Percentiles rank a stretch among this genome's conserved stretches.
Conservation (phyloP, 176 grass and related monocot species). For the Oryza glaberrima region DNA sequence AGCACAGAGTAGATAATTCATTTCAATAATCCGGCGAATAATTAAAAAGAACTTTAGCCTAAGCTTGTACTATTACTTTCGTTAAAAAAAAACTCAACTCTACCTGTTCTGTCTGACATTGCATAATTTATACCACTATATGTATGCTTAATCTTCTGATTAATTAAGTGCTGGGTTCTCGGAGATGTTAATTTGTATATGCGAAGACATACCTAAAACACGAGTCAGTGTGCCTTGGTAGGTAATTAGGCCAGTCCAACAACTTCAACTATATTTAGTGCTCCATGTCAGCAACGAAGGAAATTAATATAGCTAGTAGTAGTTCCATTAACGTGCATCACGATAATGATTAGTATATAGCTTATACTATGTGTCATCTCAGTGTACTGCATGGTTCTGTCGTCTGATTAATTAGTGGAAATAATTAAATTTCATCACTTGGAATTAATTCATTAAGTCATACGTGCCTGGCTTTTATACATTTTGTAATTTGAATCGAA, state of each 20-base stretch:
- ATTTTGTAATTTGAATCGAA: too few species aligned
- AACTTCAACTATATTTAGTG: constrained; percentile 4
- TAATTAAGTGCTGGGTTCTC: constrained; percentile 15
- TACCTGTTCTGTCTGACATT: too few species aligned
- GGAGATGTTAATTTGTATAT: neutral
- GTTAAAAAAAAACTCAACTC: too few species aligned
- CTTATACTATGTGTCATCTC: neutral
- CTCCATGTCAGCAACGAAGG: constrained; percentile 21
- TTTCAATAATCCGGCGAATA: too few species aligned
- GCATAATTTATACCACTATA: too few species aligned
- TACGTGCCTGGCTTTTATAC: too few species aligned
- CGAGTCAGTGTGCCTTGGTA: constrained; percentile 27
- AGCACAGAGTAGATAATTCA: too few species aligned
- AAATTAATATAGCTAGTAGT: neutral
- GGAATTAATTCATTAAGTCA: neutral
- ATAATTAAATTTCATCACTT: neutral
- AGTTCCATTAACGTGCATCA: neutral
- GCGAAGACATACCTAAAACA: constrained; percentile 16
- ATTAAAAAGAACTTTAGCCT: too few species aligned
- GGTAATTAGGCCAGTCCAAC: constrained; percentile 52
- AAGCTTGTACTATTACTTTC: too few species aligned
- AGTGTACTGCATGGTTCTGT: neutral
- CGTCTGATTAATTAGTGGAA: neutral
- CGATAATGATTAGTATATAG: neutral
- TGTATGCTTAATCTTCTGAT: neutral